Conservation (phyloP, 192 early-diverging fungal genomes). For the Podila verticillata region DNA sequence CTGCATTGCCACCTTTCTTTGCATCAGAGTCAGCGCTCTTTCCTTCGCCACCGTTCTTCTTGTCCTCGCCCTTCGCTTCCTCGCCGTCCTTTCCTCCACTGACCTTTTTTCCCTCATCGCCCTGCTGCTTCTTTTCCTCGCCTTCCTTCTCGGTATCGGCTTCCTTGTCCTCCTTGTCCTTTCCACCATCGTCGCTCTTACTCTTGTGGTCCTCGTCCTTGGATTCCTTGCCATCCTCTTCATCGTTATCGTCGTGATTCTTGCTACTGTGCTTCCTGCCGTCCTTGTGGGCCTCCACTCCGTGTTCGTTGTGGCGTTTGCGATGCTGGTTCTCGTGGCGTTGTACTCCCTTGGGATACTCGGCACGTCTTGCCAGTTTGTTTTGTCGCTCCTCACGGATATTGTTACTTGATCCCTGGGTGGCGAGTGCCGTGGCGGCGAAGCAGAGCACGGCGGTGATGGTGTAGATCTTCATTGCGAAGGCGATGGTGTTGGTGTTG, state of each 20-base stretch:
- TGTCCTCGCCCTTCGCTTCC: background rate
- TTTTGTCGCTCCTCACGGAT: background rate
- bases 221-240: background rate
- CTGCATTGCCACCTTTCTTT: background rate
- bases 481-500: background rate
- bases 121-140: background rate
- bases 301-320: background rate
- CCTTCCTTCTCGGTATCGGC: background rate
- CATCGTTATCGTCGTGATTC: background rate
- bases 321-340: background rate
- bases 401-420: background rate
- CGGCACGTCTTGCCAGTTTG: background rate
- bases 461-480: conserved; percentile 17
- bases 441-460: conserved; percentile 13
- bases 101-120: background rate
- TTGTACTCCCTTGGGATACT: background rate
- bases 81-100: background rate
- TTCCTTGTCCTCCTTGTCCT: background rate
- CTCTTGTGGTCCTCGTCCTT: background rate
- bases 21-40: background rate
- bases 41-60: background rate
- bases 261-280: background rate
- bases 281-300: conserved; percentile 5
- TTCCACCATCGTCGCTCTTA: too few relatives aligned
- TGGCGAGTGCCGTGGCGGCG: conserved; percentile 4